Evolutionary conservation across 768 basidiomycete species (phyloP).

Genomic region (Mycena chlorophos): DNA sequence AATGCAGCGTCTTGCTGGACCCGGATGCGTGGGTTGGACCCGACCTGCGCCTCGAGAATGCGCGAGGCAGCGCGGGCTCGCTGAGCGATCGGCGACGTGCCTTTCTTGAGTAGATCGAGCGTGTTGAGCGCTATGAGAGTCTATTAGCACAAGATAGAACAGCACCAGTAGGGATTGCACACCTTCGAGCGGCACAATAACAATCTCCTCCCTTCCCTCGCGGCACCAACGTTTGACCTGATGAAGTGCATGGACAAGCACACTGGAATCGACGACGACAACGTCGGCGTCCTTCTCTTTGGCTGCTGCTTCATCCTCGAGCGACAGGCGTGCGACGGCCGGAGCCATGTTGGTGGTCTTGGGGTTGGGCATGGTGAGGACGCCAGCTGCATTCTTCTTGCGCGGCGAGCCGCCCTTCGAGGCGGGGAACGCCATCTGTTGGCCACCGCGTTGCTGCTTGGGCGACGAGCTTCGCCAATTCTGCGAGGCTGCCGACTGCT

Average conservation of each 20-base stretch:
- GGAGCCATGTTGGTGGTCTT: conserved; percentile 19
- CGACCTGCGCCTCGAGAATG: conserved; percentile 85
- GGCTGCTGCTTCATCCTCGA: conserved; percentile 31
- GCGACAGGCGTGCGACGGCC: conserved; percentile 15
- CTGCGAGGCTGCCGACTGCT: conserved; percentile 57
- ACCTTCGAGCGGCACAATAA: conserved; percentile 92
- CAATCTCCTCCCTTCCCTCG: conserved; percentile 71
- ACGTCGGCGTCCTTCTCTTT: conserved; percentile 67
- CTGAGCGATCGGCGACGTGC: conserved; percentile 72
- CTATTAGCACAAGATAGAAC: conserved; percentile 1
- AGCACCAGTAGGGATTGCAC: conserved; percentile 27
- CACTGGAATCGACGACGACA: conserved; percentile 78
- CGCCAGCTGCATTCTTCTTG: conserved; percentile 24
- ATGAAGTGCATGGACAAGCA: conserved; percentile 73
- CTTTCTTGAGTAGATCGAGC: conserved; percentile 90
- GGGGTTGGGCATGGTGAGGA: conserved; percentile 3
- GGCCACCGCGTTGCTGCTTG: conserved; percentile 36
- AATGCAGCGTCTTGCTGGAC: conserved; percentile 84
- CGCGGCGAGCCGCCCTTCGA: conserved; percentile 6
- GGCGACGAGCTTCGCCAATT: conserved; percentile 57
- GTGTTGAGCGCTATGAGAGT: conserved; percentile 76
- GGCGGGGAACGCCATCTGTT: conserved; percentile 15
- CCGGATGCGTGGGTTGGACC: conserved; percentile 75
- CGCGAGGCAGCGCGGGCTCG: conserved; percentile 86
- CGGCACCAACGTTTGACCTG: conserved; percentile 83